Evolutionary conservation across 371 early-diverging fungal species (phyloP).

Genomic region (Syncephalastrum sp.): DNA sequence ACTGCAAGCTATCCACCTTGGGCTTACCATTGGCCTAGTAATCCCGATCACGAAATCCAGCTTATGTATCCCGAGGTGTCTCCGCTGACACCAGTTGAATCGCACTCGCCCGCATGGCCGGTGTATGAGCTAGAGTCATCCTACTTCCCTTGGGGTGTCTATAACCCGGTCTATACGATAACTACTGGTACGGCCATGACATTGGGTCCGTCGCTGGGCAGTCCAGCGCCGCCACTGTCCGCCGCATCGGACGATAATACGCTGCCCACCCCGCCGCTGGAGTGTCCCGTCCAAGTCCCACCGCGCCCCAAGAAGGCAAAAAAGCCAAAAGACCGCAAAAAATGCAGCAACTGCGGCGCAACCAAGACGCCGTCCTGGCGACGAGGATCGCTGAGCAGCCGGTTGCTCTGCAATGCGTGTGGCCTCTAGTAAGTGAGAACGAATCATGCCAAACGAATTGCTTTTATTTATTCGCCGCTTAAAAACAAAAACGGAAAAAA

Average conservation of each 20-base stretch:
- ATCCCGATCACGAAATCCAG: too few species aligned
- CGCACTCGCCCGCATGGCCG: background rate
- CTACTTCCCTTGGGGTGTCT: background rate
- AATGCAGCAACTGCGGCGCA: slow-evolving; percentile 85
- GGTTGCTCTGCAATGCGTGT: slow-evolving; percentile 92
- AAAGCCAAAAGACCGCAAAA: slow-evolving; percentile 19
- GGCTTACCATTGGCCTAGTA: too few species aligned
- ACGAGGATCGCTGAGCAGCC: slow-evolving; percentile 68
- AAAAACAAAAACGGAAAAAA: too few species aligned
- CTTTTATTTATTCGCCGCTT: background rate
- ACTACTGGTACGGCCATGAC: too few species aligned
- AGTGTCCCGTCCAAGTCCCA: background rate
- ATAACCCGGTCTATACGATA: background rate
- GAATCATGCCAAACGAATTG: background rate
- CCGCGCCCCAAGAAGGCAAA: background rate
- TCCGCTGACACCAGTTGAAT: too few species aligned
- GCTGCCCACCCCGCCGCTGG: background rate
- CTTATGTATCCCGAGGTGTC: too few species aligned
- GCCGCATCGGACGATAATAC: background rate
- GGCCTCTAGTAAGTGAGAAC: slow-evolving; percentile 79
- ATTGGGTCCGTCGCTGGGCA: too few species aligned
- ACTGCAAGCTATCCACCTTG: too few species aligned
- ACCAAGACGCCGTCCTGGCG: slow-evolving; percentile 96
- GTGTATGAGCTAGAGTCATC: background rate
- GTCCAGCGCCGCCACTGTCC: background rate